Percentiles rank a stretch among this genome's conserved stretches.
Evolutionary conservation across 352 stramenopile genomes (phyloP).

Genomic region (Globisporangium apiculatum): DNA sequence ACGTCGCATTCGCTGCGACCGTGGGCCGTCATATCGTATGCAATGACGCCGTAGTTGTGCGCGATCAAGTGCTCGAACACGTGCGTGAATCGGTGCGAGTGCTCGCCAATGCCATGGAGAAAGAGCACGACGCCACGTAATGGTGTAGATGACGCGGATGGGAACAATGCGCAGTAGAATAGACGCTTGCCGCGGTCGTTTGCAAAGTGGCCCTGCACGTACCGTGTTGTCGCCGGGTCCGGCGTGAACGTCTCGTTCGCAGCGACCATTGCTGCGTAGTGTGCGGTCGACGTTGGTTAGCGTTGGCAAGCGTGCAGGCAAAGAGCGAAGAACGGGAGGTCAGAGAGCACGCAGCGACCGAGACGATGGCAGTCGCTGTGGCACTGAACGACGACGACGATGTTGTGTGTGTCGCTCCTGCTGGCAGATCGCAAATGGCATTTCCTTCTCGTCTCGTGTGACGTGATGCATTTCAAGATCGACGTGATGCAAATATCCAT

Average conservation of each 20-base stretch:
- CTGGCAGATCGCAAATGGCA: neutral
- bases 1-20: slow-evolving; percentile 45
- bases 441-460: slow-evolving; percentile 2
- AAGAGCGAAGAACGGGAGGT: too few species aligned
- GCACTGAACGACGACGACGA: too few species aligned
- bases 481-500: neutral
- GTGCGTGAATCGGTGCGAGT: slow-evolving; percentile 51
- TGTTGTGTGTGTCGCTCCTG: neutral
- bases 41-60: slow-evolving; percentile 41
- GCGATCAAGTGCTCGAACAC: slow-evolving; percentile 43
- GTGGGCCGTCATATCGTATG: slow-evolving; percentile 58
- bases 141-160: slow-evolving; percentile 9
- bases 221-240: slow-evolving; percentile 14
- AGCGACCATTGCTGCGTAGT: neutral
- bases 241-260: neutral
- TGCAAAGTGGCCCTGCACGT: slow-evolving; percentile 31
- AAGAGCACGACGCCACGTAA: slow-evolving; percentile 50
- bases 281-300: neutral
- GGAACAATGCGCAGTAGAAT: slow-evolving; percentile 53
- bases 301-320: too few species aligned
- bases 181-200: slow-evolving; percentile 42
- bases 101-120: slow-evolving; percentile 58
- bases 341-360: too few species aligned
- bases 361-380: too few species aligned
- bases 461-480: slow-evolving; percentile 4